Evolutionary conservation across 2,329 filamentous ascomycete species (phyloP), one percentile per base, ranked within the genome.

Genomic region (Aspergillus ibericus): DNA sequence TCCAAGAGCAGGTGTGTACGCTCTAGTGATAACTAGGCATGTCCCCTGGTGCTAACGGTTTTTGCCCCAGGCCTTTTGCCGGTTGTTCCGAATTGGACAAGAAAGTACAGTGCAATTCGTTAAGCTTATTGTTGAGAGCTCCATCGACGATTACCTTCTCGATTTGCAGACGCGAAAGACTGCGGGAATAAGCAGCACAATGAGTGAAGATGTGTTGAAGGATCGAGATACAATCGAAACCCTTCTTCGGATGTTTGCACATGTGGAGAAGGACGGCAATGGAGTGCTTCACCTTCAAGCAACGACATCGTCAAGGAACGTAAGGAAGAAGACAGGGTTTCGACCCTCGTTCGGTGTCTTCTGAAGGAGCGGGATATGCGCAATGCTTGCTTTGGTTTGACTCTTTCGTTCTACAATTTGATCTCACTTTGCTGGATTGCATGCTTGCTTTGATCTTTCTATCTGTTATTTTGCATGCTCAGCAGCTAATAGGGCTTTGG

Each of bases 81-180:
- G 89, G 0, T 83, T 91, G 0, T 83, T 83, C 64, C 81, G 89
- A 5, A 85, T 87, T 2, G 88, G 88, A 0, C 90, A 93, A 62
- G 61, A 68, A 0, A 83, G 87, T 42, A 75, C 84, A 34, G 87
- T 87, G 0, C 76, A 84, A 10, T 81, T 89, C 58, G 80, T 84
- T 0, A 80, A 85, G 38, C 38, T 22, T 12, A 38, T 16, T 16
- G 36, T 38, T 38, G 36, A 16, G n/a, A 16, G 15, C 16, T 38
- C 15, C 15, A 38, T 16, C 15, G 36, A 9, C n/a, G 36, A 38
- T 9, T 38, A 80, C 0, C 76, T 92, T 3, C 68, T 81, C 0
- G 48, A 70, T 0, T 78, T 90, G 62, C 88, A 92, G 59, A 59
- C 77, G 0, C 53, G 66, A 0, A 91, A 91, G 58, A 72, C 64